Percentiles rank a stretch among this genome's conserved stretches.
Conservation (phyloP, 148 eudicot genomes). For the Cornus controversa region DNA sequence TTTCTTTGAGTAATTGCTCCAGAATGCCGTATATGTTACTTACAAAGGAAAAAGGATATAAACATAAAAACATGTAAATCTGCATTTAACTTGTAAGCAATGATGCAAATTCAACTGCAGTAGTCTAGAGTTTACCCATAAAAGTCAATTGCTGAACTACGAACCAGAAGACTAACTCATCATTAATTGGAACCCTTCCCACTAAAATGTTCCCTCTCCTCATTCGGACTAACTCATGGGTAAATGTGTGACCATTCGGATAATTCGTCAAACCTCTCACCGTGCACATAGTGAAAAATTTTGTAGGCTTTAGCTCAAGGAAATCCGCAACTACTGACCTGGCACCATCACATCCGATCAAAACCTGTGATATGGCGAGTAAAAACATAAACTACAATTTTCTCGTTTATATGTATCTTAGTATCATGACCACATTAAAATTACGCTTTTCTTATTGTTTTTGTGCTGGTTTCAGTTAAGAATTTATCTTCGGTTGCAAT, state of each 20-base stretch:
- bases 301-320: conserved; percentile 41
- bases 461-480: too few species aligned
- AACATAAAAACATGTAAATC: too few species aligned
- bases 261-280: conserved; percentile 44
- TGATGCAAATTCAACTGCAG: too few species aligned
- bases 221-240: conserved; percentile 34
- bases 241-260: conserved; percentile 43
- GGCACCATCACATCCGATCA: conserved; percentile 61
- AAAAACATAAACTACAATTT: too few species aligned
- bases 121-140: conserved; percentile 6
- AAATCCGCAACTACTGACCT: conserved; percentile 40
- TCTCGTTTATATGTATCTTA: too few species aligned
- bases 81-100: too few species aligned
- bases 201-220: conserved; percentile 23
- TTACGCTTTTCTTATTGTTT: too few species aligned
- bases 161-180: conserved; percentile 52
- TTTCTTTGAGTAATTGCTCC: too few species aligned
- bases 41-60: too few species aligned
- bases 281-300: conserved; percentile 23
- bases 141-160: conserved; percentile 12
- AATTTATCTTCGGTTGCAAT: too few species aligned
- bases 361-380: conserved; percentile 24
- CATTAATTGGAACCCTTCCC: conserved; percentile 47
- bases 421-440: too few species aligned
- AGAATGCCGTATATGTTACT: too few species aligned